Base-by-base conservation (phyloP, 2,329 filamentous ascomycete genomes). In the Nigrospora sphaerica region DNA sequence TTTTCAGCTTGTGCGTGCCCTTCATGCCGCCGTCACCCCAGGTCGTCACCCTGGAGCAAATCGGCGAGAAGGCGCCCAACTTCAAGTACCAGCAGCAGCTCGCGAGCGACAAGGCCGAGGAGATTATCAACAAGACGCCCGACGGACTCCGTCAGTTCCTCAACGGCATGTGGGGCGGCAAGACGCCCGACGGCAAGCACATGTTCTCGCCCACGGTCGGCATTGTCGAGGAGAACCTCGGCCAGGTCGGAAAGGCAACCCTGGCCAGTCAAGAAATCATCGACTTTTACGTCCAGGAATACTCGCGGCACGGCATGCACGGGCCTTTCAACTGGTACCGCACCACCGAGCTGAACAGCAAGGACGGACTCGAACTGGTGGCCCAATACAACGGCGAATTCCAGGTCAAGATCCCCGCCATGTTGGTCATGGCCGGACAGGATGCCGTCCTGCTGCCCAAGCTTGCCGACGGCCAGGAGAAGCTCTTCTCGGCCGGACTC, bases 271-370 rank as follows among this genome's bases (percentile, higher is more conserved):
- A 70, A 34, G 81, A 86, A 61, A 86, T 92, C 66, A 65, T 92
- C 38, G 82, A 91, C 46, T 86, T 82, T 67, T 96, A 96, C 64
- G 81, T 80, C 16, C 67, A 78, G 32, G 75, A 90, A 66, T 95
- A 84, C 65, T 65, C 72, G 16, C 75, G 78, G 37, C 78, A 83
- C 59, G 88, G 89, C 40, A 65, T 97, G 54, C 80, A 83, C 54
- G 89, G 88, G 1, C 88, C 89, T 13, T 71, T 89, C 50, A 93
- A 91, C 67, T 96, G 89, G 88, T 98, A 98, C 69, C 82, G 90
- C 36, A 86, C 79, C 4, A 73, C 79, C n/a, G 71, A 79, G 62
- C 65, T 85, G 52, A 95, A 95, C 66, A 86, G 74, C 61, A 77
- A 88, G 35, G 88, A 96, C 52, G 93, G 96, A 59, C 71, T 78